Percentiles rank a stretch among this genome's conserved stretches.
Conservation (phyloP, 441 rosid species). For the Flueggea neowawraea region DNA sequence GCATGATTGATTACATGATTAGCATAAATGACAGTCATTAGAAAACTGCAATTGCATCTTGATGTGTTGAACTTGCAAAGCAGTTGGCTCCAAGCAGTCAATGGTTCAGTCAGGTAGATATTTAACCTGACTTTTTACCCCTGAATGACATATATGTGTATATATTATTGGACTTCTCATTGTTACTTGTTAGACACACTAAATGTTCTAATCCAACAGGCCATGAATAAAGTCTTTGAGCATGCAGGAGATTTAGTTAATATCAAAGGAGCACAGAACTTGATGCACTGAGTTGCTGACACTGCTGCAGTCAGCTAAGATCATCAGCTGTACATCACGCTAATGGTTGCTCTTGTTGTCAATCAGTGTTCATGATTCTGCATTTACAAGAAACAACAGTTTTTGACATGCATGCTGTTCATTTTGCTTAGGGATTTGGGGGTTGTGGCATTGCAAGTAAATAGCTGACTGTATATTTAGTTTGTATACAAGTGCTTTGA, state of each 20-base stretch:
- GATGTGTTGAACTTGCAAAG: conserved; percentile 93
- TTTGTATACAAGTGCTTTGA: too few species aligned
- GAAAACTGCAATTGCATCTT: conserved; percentile 95
- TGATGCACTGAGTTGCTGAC: conserved; percentile 94
- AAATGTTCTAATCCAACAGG: conserved; percentile 30
- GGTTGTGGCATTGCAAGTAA: too few species aligned
- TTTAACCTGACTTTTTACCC: conserved; percentile 12
- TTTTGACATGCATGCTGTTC: too few species aligned
- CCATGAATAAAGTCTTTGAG: conserved; percentile 97
- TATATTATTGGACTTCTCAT: too few species aligned
- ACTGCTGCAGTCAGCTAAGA: conserved; percentile 79
- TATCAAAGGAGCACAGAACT: conserved; percentile 90
- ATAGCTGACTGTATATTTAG: too few species aligned
- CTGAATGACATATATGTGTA: neutral
- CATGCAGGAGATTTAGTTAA: conserved; percentile 96
- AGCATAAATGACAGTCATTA: conserved; percentile 84
- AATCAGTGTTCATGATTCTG: conserved; percentile 5
- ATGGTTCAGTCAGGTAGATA: conserved; percentile 90
- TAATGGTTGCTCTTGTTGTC: conserved; percentile 12
- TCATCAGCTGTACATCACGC: conserved; percentile 79
- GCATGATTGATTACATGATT: conserved; percentile 15
- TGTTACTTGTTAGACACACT: too few species aligned
- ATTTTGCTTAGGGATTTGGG: too few species aligned
- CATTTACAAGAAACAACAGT: too few species aligned
- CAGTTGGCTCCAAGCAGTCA: conserved; percentile 97